phyloP scores from a whole-genome alignment of 345 rosid species.

The Brassica carinata region DNA sequence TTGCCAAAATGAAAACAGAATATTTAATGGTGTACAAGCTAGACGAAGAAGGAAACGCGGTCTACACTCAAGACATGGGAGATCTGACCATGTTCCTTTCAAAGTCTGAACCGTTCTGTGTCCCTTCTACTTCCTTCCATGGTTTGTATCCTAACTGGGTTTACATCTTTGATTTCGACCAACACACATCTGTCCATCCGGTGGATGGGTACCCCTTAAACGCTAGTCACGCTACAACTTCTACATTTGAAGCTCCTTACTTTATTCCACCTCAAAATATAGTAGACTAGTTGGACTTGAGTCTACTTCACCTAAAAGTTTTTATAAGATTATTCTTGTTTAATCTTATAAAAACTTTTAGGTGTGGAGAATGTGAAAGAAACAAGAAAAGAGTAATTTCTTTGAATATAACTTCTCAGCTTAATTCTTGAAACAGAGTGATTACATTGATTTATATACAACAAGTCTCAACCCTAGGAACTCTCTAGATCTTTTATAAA shows the following conservation, averaged over 20 bases:
- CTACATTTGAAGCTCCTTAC: background rate
- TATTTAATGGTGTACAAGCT: background rate
- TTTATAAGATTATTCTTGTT: background rate
- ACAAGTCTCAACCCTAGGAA: too few species aligned
- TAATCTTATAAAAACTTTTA: too few species aligned
- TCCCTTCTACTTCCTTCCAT: background rate
- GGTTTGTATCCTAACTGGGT: background rate
- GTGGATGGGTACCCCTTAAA: background rate
- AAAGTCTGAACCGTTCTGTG: background rate
- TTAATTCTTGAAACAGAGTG: too few species aligned
- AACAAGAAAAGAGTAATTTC: too few species aligned
- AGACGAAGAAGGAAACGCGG: background rate
- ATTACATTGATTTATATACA: too few species aligned
- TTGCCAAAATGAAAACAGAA: background rate
- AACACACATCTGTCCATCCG: background rate
- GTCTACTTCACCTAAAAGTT: background rate
- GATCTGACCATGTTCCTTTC: background rate
- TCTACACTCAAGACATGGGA: background rate
- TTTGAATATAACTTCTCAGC: too few species aligned
- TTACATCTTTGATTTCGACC: background rate
- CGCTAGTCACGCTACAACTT: background rate
- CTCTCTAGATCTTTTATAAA: too few species aligned
- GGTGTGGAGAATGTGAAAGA: too few species aligned
- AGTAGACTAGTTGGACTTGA: background rate
- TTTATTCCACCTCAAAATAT: background rate